A percentile compares a stretch with the other conserved stretches of the same genome.
Evolutionary conservation across 129 eudicot species (phyloP).

Genomic region (Chrysanthemum lavandulifolium): DNA sequence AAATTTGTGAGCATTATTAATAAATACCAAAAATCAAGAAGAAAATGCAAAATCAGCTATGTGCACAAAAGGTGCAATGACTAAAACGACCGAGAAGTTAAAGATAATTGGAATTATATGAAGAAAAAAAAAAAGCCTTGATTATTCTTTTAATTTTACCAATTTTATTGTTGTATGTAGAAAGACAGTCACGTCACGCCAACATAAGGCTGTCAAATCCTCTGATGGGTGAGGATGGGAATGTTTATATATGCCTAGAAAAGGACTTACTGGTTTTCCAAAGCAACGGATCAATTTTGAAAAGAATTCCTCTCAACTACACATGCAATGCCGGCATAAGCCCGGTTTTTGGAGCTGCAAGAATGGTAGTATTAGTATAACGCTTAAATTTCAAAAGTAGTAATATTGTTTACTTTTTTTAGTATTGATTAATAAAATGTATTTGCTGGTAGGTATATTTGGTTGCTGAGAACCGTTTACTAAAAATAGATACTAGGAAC

Average conservation of each 20-base stretch:
- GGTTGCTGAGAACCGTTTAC: slow-evolving; percentile 75
- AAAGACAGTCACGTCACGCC: slow-evolving; percentile 26
- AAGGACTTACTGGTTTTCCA: slow-evolving; percentile 61
- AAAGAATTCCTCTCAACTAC: slow-evolving; percentile 53
- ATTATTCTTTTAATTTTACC: neutral
- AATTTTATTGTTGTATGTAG: slow-evolving; percentile 31
- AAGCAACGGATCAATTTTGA: slow-evolving; percentile 66
- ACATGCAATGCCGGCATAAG: slow-evolving; percentile 53
- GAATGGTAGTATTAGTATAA: slow-evolving; percentile 47
- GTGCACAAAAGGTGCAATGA: too few relatives aligned
- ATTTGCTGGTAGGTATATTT: slow-evolving; percentile 58
- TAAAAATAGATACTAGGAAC: slow-evolving; percentile 44
- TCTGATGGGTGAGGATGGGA: slow-evolving; percentile 64
- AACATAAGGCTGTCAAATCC: slow-evolving; percentile 56
- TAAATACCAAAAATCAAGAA: too few relatives aligned
- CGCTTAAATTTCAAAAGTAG: neutral
- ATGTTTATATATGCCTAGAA: slow-evolving; percentile 55
- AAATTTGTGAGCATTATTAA: too few relatives aligned
- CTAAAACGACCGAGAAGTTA: too few relatives aligned
- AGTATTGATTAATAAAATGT: neutral
- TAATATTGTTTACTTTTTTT: neutral
- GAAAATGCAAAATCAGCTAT: too few relatives aligned
- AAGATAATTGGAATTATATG: too few relatives aligned
- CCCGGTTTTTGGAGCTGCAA: slow-evolving; percentile 70
- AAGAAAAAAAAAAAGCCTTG: neutral